Conservation (phyloP, 352 stramenopile species). For the Thalassiosira ordinaria region DNA sequence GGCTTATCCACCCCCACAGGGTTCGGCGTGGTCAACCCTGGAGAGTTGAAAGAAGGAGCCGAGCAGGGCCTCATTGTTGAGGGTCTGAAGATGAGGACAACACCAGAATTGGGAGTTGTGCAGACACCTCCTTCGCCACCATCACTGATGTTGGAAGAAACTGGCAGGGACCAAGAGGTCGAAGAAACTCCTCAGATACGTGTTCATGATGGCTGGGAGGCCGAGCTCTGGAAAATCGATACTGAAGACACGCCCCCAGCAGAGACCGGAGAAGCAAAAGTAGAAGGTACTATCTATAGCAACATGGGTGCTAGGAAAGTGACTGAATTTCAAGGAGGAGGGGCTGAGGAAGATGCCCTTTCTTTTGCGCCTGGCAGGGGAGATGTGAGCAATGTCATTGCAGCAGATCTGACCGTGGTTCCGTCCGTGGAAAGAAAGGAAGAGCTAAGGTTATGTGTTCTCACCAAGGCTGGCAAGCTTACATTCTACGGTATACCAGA, state of each 20-base stretch:
- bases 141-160: constrained; percentile 22
- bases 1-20: no score
- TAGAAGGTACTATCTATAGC: background rate
- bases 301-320: constrained; percentile 52
- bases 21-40: no score
- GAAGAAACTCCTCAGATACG: background rate
- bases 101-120: background rate
- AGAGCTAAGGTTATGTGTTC: constrained; percentile 38
- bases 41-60: no score
- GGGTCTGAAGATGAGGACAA: background rate
- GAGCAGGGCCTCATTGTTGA: no score
- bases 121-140: constrained; percentile 18
- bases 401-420: constrained; percentile 33
- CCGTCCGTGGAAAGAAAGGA: no score
- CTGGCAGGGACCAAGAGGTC: background rate
- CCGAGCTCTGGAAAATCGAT: constrained; percentile 54
- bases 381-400: constrained; percentile 27
- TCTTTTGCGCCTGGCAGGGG: constrained; percentile 33
- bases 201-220: constrained; percentile 52
- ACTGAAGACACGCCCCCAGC: background rate
- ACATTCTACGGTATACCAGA: constrained; percentile 37
- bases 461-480: constrained; percentile 24
- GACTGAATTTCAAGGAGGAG: constrained; percentile 56
- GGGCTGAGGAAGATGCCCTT: constrained; percentile 37
- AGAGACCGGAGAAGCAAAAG: constrained; percentile 2